phyloP scores from a whole-genome alignment of 257 asterid species.

The Striga asiatica region DNA sequence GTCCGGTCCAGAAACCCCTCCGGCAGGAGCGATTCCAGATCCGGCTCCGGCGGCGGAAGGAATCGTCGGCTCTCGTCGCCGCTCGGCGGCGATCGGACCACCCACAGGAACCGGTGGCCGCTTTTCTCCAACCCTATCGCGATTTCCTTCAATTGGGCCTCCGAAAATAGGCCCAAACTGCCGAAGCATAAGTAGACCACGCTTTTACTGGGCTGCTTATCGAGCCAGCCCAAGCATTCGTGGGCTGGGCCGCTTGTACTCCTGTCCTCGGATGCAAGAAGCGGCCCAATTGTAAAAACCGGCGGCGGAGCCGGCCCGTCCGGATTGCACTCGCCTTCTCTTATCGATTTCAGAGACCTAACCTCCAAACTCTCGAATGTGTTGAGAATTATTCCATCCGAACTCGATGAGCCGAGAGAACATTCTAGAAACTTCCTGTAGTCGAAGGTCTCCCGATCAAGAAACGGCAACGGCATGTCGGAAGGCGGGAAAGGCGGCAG shows the following conservation, averaged over 20 bases:
- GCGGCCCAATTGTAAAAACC: slow-evolving; percentile 48
- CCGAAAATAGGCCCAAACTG: slow-evolving; percentile 32
- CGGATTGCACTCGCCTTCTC: slow-evolving; percentile 32
- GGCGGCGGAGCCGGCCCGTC: slow-evolving; percentile 45
- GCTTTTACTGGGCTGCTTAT: slow-evolving; percentile 37
- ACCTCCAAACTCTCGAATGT: slow-evolving; percentile 36
- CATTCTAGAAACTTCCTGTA: slow-evolving; percentile 23
- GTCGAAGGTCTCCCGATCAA: slow-evolving; percentile 19
- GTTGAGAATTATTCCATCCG: slow-evolving; percentile 37
- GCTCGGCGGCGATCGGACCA: slow-evolving; percentile 36
- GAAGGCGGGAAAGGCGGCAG: slow-evolving; percentile 33
- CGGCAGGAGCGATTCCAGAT: slow-evolving; percentile 32
- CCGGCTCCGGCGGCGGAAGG: slow-evolving; percentile 26
- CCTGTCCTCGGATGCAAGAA: slow-evolving; percentile 15
- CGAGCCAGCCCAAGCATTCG: slow-evolving; percentile 49
- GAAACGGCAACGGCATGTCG: slow-evolving; percentile 26
- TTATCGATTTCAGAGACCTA: slow-evolving; percentile 18
- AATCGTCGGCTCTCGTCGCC: slow-evolving; percentile 20
- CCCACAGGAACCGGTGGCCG: slow-evolving; percentile 44
- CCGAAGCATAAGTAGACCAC: slow-evolving; percentile 57
- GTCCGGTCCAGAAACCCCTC: slow-evolving; percentile 41
- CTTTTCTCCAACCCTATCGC: slow-evolving; percentile 43
- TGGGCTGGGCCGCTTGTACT: neutral
- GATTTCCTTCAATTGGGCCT: slow-evolving; percentile 32
- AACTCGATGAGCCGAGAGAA: neutral